Evolutionary conservation across 106 monocot genomes (phyloP).

Genomic region (Dendrobium officinale): DNA sequence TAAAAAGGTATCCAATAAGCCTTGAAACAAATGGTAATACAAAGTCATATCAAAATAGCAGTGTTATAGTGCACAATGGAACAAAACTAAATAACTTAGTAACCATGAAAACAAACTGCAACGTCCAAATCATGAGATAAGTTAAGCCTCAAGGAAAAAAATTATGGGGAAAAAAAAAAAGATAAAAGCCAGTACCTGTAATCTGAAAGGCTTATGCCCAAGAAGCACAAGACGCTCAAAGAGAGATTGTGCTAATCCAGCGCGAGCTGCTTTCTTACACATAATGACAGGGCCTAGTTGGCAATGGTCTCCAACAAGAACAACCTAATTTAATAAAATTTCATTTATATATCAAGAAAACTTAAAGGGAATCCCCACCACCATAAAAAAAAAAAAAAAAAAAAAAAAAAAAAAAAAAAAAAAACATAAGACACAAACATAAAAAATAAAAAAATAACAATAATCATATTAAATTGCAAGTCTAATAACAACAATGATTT

Average conservation of each 20-base stretch:
- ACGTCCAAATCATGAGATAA: no score
- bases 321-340: conserved; percentile 45
- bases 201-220: conserved; percentile 86
- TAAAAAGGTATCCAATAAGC: no score
- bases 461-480: background rate
- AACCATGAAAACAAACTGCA: no score
- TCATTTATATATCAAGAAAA: background rate
- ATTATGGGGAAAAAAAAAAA: no score
- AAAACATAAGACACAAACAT: background rate
- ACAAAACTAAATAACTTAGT: no score
- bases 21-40: no score
- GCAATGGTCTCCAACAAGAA: conserved; percentile 98
- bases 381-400: background rate
- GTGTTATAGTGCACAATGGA: no score
- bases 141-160: no score
- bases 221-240: conserved; percentile 97
- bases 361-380: no score
- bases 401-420: no score
- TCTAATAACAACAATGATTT: background rate
- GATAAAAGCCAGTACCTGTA: conserved; percentile 46
- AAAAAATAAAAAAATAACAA: background rate
- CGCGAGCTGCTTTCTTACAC: conserved; percentile 99
- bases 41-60: no score
- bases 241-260: conserved; percentile 92
- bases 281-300: conserved; percentile 99